Evolutionary conservation across 306 rosid species (phyloP), one percentile per base, ranked within the genome.

Genomic region (Spatholobus suberectus): DNA sequence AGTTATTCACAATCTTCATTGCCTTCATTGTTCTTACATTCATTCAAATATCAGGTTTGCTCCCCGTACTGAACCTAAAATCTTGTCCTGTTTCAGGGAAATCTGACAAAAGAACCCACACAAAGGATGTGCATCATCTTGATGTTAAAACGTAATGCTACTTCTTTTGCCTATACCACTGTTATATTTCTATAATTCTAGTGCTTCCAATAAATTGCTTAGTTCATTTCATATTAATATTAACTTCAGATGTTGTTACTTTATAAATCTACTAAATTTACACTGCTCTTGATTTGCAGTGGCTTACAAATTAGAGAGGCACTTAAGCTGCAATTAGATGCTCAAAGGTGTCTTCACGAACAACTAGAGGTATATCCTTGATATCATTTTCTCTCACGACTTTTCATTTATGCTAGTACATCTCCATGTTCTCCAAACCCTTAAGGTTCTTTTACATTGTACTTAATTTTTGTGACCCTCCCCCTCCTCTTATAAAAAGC

Each of bases 331-430:
- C 98, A 96, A 82, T 70, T 96, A 78, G 99, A 96, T 68, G 96
- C 91, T 49, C 99, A 96, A 83, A 90, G 89, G 86, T 89, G 88
- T 29, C 99, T 96, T 76, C 99, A 94, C 73, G 99, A 94, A 76
- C 99, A 96, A 57, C 83, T 96, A 35, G 98, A 93, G 98, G 99
- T 96, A 85, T 32, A 73, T 62, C 27, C 37, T 14, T 37, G 10
- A 41, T 61, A 27, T 84, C 8, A 23, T 70, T 44, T 83, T 70
- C 46, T 58, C 44, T 68, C 0, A 1, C 1, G 8, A 13, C 51
- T 65, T 27, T 54, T 27, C n/a, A 13, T 47, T 44, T 65, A 9
- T 51, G 47, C 46, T 55, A 15, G 54, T 9, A 15, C 6, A 71
- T 37, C 20, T 27, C 55, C 51, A 6, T 47, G 57, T 34, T 83